Base-by-base conservation (phyloP, 805 yeast species). In the Cyberlindnera veronae region DNA sequence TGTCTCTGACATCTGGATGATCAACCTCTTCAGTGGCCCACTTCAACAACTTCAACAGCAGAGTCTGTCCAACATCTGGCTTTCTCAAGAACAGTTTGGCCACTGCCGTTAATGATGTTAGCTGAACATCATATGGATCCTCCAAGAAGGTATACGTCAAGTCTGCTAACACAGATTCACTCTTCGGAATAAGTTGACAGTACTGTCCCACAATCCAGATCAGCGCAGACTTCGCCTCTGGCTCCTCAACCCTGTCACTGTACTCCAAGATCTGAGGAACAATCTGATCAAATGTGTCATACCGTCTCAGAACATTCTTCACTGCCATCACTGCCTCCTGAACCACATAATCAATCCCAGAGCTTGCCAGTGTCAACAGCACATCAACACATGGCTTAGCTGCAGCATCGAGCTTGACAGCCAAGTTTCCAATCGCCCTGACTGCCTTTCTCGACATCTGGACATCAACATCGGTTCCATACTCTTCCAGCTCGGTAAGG, bases 391-490 rank as follows among this genome's bases (percentile, higher is more conserved):
- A 86, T 18, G 68, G 68, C 5, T 68, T 64, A 0, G 90, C 80
- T 0, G 85, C 78, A 8, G 60, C 60, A 19, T 77, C 79, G 13
- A 88, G 62, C 54, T 86, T 87, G 20, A 89, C 79, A 0, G 96
- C 95, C 16, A 91, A 66, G 54, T 89, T 86, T 2, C 97, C 97
- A 46, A 91, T 79, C 0, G 96, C 95, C 44, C 95, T 66, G 3
- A 91, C 79, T 0, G 97, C 89, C 54, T 88, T 85, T 41, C 95
- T 69, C 2, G 90, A 86, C 82, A 89, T 87, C 42, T 84, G 83
- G 18, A 81, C 74, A 60, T 90, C 96, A 12, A 86, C 80, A 53
- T 87, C 96, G 0, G 88, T 76, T 5, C 95, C 95, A 60, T 90
- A 90, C 52, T 84, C 95, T 47, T 79, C 83, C 38, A 90, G 62